Conservation (phyloP, 192 early-diverging fungal species). For the Gryganskiella cystojenkinii region DNA sequence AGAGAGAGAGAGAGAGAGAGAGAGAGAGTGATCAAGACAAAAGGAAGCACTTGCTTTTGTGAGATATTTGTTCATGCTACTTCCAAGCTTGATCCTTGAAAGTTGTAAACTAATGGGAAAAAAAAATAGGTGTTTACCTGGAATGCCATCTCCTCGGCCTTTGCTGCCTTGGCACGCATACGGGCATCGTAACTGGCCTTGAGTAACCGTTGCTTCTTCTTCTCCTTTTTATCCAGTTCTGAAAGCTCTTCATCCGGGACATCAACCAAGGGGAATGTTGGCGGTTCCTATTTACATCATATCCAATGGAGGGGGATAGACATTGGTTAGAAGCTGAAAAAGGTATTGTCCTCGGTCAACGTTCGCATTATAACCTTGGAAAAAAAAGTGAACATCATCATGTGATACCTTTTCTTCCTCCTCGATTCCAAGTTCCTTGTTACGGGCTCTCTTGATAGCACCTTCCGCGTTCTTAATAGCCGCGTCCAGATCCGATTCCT, state of each 20-base stretch:
- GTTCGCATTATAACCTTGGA: neutral
- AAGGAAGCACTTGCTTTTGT: too few relatives aligned
- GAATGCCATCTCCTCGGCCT: constrained; percentile 73
- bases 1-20: neutral
- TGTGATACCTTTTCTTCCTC: constrained; percentile 69
- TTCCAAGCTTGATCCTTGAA: too few relatives aligned
- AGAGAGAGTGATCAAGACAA: neutral
- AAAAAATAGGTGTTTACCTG: constrained; percentile 61
- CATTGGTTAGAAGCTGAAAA: neutral
- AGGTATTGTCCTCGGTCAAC: neutral
- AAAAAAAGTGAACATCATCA: neutral
- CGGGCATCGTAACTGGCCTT: constrained; percentile 84
- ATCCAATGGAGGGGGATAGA: neutral
- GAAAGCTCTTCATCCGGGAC: constrained; percentile 84
- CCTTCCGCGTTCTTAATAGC: constrained; percentile 76
- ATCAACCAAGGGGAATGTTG: constrained; percentile 78
- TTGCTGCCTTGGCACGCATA: constrained; percentile 75
- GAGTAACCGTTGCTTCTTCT: constrained; percentile 83
- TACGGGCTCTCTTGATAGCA: constrained; percentile 75
- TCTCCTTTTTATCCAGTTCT: constrained; percentile 83
- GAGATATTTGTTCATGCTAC: too few relatives aligned
- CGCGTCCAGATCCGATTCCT: constrained; percentile 68
- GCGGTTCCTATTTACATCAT: constrained; percentile 59
- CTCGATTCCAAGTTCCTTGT: constrained; percentile 85
- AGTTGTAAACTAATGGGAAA: too few relatives aligned